A percentile compares a stretch with the other conserved stretches of the same genome.
phyloP scores from a whole-genome alignment of 805 yeast species.

The Zygosaccharomyces gambellarensis region DNA sequence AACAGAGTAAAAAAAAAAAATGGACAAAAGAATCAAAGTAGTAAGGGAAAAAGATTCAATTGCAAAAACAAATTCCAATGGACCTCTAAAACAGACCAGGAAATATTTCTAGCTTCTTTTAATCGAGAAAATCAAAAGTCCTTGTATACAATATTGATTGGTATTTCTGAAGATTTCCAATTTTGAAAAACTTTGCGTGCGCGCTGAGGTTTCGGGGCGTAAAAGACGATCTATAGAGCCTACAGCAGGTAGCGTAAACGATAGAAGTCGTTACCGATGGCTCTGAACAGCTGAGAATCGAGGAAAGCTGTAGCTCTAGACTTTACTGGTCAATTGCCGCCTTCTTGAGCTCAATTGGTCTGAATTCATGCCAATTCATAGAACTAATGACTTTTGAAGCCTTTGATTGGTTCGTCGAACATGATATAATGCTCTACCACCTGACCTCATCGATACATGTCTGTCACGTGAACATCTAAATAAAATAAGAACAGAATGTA shows the following conservation, averaged over 20 bases:
- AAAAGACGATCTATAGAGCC: background rate
- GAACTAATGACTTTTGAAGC: background rate
- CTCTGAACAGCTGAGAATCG: background rate
- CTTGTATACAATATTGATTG: background rate
- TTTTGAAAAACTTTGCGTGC: slow-evolving; percentile 4
- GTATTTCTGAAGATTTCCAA: background rate
- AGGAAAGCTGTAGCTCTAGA: background rate
- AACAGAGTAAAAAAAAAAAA: background rate
- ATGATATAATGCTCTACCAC: no score
- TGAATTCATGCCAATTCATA: background rate
- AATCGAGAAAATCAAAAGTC: background rate
- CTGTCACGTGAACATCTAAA: background rate
- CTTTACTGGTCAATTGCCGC: background rate
- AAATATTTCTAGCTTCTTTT: background rate
- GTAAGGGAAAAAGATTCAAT: background rate
- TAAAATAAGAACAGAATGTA: background rate
- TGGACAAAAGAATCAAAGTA: background rate
- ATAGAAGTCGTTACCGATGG: background rate
- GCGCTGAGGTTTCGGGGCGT: slow-evolving; percentile 5
- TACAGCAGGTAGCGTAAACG: background rate
- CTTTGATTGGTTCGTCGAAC: slow-evolving; percentile 3
- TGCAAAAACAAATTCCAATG: background rate
- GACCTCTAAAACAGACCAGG: slow-evolving; percentile 1
- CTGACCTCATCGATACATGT: no score
- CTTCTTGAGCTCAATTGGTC: background rate